Evolutionary conservation across 208 protist genomes (phyloP), one percentile per base, ranked within the genome.

Genomic region (Acanthamoeba lugdunensis): DNA sequence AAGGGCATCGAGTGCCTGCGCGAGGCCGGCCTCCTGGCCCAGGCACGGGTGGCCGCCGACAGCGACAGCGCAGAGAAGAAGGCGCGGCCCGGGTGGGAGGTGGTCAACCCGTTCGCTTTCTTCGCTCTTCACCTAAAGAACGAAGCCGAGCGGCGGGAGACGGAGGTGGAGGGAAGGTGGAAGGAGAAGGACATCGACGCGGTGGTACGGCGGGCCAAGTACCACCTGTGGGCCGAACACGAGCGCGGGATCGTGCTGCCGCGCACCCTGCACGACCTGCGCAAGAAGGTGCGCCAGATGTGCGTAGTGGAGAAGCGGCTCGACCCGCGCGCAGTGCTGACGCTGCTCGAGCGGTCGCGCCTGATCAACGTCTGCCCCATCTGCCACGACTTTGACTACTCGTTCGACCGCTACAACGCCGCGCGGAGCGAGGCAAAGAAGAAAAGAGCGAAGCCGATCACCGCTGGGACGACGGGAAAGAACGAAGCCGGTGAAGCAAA

Each of bases 151-250:
- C 45, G 45, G 25, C 30, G 25, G 4, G 7, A 0, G 63, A 81
- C 18, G 8, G 28, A 6, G 41, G 30, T 16, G 63, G n/a, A n/a
- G 63, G n/a, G 6, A 18, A 25, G 21, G 58, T 18, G 11, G 25
- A 81, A 81, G 73, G 33, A 50, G 33, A 81, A 81, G 73, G 73
- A 81, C 73, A 52, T 81, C 21, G 73, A 81, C 8, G 73, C 37
- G 13, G 28, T 81, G 9, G 33, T 81, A 37, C 73, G 73, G 33
- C 73, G 73, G 13, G 73, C 52, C 73, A 81, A 81, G 73, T 50
- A 50, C 37, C 73, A 52, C 21, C 73, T 81, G 13, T 50, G 73
- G 73, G 21, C 4, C 30, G 73, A 81, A 5, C 73, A 81, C 73
- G 73, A 81, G 37, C 30, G 18, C 0, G 73, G 73, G 7, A 50